Conservation (phyloP, 2,329 filamentous ascomycete species). For the Alternaria sp. region DNA sequence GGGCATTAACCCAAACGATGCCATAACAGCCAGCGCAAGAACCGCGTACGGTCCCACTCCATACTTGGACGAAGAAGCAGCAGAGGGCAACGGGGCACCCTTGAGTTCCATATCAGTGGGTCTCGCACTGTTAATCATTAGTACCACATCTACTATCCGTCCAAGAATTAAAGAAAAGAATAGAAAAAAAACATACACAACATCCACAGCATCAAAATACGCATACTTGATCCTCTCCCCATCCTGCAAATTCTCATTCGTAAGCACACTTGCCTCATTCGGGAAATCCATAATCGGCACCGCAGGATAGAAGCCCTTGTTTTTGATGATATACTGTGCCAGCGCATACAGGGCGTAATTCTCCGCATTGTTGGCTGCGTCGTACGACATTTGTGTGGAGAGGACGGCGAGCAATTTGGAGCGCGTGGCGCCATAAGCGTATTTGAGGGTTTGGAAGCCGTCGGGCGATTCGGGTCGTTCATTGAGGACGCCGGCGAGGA, state of each 20-base stretch:
- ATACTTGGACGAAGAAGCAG: too few relatives aligned
- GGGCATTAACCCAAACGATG: neutral
- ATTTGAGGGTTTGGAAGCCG: slow-evolving; percentile 40
- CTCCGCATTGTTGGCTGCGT: slow-evolving; percentile 47
- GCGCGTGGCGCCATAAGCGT: slow-evolving; percentile 47
- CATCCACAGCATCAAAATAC: slow-evolving; percentile 42
- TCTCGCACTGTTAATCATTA: slow-evolving; percentile 9
- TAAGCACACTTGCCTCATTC: slow-evolving; percentile 42
- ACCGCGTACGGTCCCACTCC: too few relatives aligned
- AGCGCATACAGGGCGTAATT: slow-evolving; percentile 49
- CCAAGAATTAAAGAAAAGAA: slow-evolving; percentile 15
- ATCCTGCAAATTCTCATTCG: slow-evolving; percentile 46
- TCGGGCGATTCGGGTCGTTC: slow-evolving; percentile 35
- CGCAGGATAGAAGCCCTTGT: slow-evolving; percentile 43
- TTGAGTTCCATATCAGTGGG: slow-evolving; percentile 29
- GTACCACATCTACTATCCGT: neutral
- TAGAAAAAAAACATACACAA: slow-evolving; percentile 25
- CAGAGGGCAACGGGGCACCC: slow-evolving; percentile 33
- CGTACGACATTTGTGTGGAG: slow-evolving; percentile 45
- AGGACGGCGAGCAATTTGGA: slow-evolving; percentile 44
- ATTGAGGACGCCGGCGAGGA: slow-evolving; percentile 45
- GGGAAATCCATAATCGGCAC: slow-evolving; percentile 45
- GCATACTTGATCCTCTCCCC: slow-evolving; percentile 42
- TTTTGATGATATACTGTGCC: slow-evolving; percentile 42
- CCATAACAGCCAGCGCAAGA: too few relatives aligned